These are phyloP conservation scores for Rhizopogon salebrosus DNA, from an alignment of 768 basidiomycete species.

Conservation along the genomic window DNA sequence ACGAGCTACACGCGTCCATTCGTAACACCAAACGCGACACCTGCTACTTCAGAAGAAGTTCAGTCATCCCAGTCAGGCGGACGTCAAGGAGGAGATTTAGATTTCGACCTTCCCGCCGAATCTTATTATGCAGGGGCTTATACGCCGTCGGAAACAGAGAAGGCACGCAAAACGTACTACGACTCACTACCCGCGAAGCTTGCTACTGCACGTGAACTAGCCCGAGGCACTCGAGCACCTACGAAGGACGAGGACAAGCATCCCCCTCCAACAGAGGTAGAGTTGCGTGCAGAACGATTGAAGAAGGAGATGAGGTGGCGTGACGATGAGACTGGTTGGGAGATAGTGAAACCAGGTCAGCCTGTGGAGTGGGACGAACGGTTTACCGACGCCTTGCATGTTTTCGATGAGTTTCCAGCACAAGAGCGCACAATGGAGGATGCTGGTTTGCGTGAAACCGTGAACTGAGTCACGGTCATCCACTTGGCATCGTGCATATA, in stretches of 20 bases:
- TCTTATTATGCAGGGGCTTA: conserved; percentile 63
- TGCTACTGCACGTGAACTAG: conserved; percentile 67
- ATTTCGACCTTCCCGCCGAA: conserved; percentile 69
- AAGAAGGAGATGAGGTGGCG: conserved; percentile 89
- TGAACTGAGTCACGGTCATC: not conserved
- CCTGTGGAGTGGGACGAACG: conserved; percentile 75
- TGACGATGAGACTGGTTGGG: conserved; percentile 74
- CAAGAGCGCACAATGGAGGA: not conserved
- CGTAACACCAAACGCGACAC: conserved; percentile 23
- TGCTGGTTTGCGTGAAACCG: not conserved
- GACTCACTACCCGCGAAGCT: conserved; percentile 62
- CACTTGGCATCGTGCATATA: not conserved
- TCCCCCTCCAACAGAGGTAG: conserved; percentile 84
- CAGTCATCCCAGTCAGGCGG: not conserved
- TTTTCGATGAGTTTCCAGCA: conserved; percentile 47
- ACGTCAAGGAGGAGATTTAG: conserved; percentile 51
- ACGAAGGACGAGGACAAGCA: conserved; percentile 77
- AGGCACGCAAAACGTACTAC: conserved; percentile 75
- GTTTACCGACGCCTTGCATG: conserved; percentile 52
- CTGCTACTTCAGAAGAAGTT: conserved; percentile 13
- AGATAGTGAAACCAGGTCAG: conserved; percentile 59
- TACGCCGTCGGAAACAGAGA: conserved; percentile 54
- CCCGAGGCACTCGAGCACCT: conserved; percentile 70
- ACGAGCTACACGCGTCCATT: conserved; percentile 59
- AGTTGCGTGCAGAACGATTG: conserved; percentile 81